Evolutionary conservation across 2,329 filamentous ascomycete genomes (phyloP).

Genomic region (Gremmenia infestans): DNA sequence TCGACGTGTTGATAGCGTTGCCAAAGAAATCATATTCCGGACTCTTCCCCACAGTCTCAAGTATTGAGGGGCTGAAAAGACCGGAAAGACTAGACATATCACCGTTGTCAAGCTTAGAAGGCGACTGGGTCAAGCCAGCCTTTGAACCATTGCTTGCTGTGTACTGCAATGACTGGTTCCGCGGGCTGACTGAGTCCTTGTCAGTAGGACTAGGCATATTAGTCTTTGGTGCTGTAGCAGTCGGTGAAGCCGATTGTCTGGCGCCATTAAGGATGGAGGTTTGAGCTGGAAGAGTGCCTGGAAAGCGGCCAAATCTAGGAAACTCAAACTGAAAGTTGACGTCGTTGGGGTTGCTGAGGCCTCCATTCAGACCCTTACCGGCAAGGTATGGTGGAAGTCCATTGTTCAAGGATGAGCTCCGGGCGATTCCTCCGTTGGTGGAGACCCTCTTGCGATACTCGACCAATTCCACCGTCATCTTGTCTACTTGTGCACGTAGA

Average conservation of each 20-base stretch:
- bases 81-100: conserved; percentile 51
- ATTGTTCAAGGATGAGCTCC: conserved; percentile 17
- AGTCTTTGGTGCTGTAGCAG: conserved; percentile 11
- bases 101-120: conserved; percentile 19
- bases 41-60: conserved; percentile 41
- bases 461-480: conserved; percentile 75
- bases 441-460: conserved; percentile 88
- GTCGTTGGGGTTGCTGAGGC: conserved; percentile 58
- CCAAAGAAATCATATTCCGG: conserved; percentile 36
- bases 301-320: conserved; percentile 80
- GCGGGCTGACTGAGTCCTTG: conserved; percentile 22
- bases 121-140: conserved; percentile 18
- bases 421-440: conserved; percentile 36
- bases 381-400: conserved; percentile 28
- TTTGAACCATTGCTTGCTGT: conserved; percentile 35
- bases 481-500: conserved; percentile 82
- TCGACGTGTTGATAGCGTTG: conserved; percentile 39
- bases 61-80: conserved; percentile 53
- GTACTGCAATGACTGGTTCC: conserved; percentile 22
- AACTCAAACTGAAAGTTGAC: conserved; percentile 95
- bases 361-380: conserved; percentile 42
- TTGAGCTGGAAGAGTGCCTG: conserved; percentile 34
- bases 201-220: conserved; percentile 19
- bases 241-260: conserved; percentile 21
- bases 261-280: conserved; percentile 13